A percentile compares a stretch with the other conserved stretches of the same genome.
Evolutionary conservation across 148 eudicot species (phyloP).

Genomic region (Diospyros kaki): DNA sequence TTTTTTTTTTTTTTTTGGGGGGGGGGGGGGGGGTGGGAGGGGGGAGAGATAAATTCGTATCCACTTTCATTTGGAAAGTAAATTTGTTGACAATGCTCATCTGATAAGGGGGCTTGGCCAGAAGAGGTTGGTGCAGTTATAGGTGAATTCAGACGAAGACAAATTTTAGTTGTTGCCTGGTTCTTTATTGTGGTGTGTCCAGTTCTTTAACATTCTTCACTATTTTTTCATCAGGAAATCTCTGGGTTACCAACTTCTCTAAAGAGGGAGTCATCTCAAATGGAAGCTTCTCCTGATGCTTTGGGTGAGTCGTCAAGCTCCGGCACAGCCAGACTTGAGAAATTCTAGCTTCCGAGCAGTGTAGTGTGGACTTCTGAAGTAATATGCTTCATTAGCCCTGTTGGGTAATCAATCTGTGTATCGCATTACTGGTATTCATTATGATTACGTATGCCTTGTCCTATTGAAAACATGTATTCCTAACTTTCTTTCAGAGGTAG

Average conservation of each 20-base stretch:
- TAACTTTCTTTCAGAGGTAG: not conserved
- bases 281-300: constrained; percentile 35
- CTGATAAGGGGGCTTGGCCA: not conserved
- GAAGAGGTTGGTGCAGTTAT: not conserved
- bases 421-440: not conserved
- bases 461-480: not conserved
- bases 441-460: not conserved
- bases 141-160: not conserved
- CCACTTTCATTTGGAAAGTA: not conserved
- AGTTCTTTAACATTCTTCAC: not conserved
- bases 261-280: constrained; percentile 33
- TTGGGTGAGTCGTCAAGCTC: constrained; percentile 55
- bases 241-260: constrained; percentile 46
- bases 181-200: not conserved
- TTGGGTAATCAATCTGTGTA: too few relatives aligned
- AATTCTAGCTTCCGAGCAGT: constrained; percentile 33
- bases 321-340: constrained; percentile 44
- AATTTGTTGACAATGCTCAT: not conserved
- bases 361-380: not conserved
- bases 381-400: too few relatives aligned
- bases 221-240: constrained; percentile 29
- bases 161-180: constrained; percentile 5
- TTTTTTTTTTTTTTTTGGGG: not conserved
- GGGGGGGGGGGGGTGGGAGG: too few relatives aligned
- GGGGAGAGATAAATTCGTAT: too few relatives aligned